Evolutionary conservation across 2,329 filamentous ascomycete genomes (phyloP).

Genomic region (Diplodia corticola): DNA sequence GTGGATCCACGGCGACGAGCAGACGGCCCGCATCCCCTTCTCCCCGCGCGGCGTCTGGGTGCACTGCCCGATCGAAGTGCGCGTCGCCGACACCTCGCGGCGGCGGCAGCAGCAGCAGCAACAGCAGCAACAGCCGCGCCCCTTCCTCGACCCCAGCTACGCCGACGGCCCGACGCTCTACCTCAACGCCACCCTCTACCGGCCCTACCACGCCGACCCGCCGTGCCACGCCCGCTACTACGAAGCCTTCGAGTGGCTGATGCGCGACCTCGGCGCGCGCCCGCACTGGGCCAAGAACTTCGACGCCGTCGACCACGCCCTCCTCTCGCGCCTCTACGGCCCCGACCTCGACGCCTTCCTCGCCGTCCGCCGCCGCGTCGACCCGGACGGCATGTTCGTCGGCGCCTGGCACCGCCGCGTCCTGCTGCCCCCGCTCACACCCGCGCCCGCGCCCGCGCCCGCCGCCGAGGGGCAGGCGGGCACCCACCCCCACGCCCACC

Average conservation of each 20-base stretch:
- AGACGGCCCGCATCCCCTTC: conserved; percentile 72
- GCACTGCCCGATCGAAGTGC: conserved; percentile 90
- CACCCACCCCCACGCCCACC: conserved; percentile 31
- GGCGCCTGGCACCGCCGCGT: conserved; percentile 84
- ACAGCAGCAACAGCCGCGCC: conserved; percentile 57
- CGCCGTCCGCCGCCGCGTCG: conserved; percentile 66
- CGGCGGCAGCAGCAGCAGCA: too few relatives aligned
- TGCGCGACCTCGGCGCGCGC: conserved; percentile 77
- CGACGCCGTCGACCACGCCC: conserved; percentile 54
- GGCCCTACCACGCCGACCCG: conserved; percentile 76
- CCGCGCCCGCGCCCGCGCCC: too few relatives aligned
- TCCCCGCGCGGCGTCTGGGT: conserved; percentile 77
- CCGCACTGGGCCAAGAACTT: conserved; percentile 98
- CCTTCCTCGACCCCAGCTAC: conserved; percentile 72
- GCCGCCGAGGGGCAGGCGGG: too few relatives aligned
- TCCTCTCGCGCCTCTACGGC: conserved; percentile 70
- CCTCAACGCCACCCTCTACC: conserved; percentile 86
- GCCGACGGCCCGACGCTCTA: conserved; percentile 74
- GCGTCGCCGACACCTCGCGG: conserved; percentile 69
- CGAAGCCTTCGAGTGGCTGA: conserved; percentile 85
- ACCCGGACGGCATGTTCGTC: conserved; percentile 83
- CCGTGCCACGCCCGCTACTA: conserved; percentile 78
- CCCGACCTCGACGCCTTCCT: conserved; percentile 67
- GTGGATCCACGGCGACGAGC: conserved; percentile 80
- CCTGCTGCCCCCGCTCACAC: conserved; percentile 53